Evolutionary conservation across 441 rosid species (phyloP), one percentile per base, ranked within the genome.

Genomic region (Arabidopsis lyrata): DNA sequence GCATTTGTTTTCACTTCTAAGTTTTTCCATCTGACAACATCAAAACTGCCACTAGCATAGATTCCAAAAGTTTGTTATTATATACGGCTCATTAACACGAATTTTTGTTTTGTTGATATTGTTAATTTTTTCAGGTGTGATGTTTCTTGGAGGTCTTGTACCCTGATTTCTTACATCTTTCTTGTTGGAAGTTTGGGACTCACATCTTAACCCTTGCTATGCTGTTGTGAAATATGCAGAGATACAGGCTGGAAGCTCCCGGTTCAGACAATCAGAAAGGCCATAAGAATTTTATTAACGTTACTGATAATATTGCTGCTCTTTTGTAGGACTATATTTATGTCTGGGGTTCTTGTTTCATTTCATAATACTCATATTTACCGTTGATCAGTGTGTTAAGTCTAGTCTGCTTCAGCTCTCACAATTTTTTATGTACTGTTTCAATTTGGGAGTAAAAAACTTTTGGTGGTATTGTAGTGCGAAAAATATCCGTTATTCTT

Each of bases 171-270:
- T 93, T 90, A 86, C 93, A 86, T 86, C 92, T 90, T 90, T 91
- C 90, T 34, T 34, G 36, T 34, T 34, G 36, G 36, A 34, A 34
- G 36, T 34, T 93, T 89, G 85, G 97, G 96, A 95, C 96, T 95
- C 98, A 89, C 97, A 81, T 87, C 93, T 90, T 95, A 87, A 95
- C 92, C 95, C 52, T 22, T 95, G 91, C 85, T 92, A 86, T 90
- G 87, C 90, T 92, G 87, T 92, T 95, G 83, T 95, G 92, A 88
- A 86, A 85, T 92, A 87, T 95, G 98, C 99, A 92, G 98, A 90
- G 88, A 83, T 55, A 71, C 79, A 78, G 73, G 82, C 82, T 77
- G 65, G 80, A 60, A 78, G 80, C 70, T 81, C 70, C 68, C 12
- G 66, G 68, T 68, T 80, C 77, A 65, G 45, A 62, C 36, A 18